These are phyloP conservation scores for Eimeria praecox DNA, from an alignment of 169 alveolate species.

Conservation along the genomic window DNA sequence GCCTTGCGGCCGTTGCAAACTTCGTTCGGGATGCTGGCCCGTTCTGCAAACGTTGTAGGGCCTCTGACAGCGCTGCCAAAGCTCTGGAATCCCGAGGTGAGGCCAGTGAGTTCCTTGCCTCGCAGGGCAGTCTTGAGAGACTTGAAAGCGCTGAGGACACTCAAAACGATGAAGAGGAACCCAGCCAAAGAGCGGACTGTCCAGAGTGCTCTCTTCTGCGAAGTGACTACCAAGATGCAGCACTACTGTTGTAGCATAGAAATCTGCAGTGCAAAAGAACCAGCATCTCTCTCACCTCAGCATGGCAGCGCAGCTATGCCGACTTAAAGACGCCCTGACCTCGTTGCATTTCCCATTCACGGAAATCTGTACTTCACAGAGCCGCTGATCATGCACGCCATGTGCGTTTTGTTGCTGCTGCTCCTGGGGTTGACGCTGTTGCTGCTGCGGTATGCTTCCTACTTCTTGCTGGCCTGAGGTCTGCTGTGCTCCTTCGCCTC, in stretches of 20 bases:
- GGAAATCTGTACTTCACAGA: conserved; percentile 21
- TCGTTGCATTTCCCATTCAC: conserved; percentile 37
- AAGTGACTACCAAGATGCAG: background rate
- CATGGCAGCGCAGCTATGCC: conserved; percentile 36
- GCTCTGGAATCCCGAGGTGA: background rate
- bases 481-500: conserved; percentile 1
- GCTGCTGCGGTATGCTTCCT: background rate
- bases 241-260: background rate
- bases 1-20: background rate
- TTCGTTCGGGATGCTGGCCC: background rate
- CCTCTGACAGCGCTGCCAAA: background rate
- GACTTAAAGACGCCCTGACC: conserved; percentile 25
- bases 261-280: background rate
- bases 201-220: background rate
- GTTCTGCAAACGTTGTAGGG: background rate
- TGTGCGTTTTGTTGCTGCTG: background rate
- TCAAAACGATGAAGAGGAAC: background rate
- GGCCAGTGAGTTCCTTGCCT: background rate
- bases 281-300: conserved; percentile 31
- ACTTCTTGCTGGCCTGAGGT: background rate
- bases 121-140: conserved; percentile 1
- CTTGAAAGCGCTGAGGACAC: conserved; percentile 28
- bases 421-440: background rate
- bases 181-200: background rate
- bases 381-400: background rate